Evolutionary conservation across 768 basidiomycete genomes (phyloP), one percentile per base, ranked within the genome.

Genomic region (Myochromella boudieri): DNA sequence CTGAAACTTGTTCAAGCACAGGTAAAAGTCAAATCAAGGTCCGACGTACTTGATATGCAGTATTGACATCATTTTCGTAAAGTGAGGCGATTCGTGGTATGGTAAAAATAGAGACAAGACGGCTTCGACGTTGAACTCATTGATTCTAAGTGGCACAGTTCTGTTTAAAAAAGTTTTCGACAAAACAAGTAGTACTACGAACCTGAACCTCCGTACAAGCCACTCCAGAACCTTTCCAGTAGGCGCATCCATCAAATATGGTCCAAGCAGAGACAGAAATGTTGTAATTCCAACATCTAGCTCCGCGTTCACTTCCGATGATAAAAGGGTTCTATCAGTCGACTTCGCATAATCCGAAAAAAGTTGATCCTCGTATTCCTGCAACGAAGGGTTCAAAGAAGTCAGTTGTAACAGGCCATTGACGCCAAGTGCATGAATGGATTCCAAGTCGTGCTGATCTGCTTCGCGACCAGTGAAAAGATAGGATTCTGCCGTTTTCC

Each of bases 181-280:
- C 2, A 40, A 9, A 6, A 27, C 40, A n/a, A 1, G n/a, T n/a
- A 14, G 5, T 10, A 15, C 9, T 7, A 57, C 81, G 32, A 53
- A 91, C 95, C 95, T 84, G 67, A 97, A 97, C 46, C 94, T 75
- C 58, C 91, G 74, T 3, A 98, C 91, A 20, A 98, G 78, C 95
- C 95, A 99, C 60, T 99, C 97, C 21, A 99, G 61, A 7, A 91
- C 80, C 63, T 87, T 93, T 15, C 83, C 85, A 0, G 91, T 79
- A 0, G 91, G 87, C 26, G 80, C 71, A 31, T 95, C 85, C 68
- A 92, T 75, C 33, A 98, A 65, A 73, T 87, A 90, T 7, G 84
- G 85, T 2, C 91, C 90, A 12, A 99, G 71, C 33, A 85, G 64
- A 32, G 77, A 67, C 34, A 97, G 59, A 57, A 91, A 87, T 6